Conservation (phyloP, 768 basidiomycete genomes). For the Xerocomellus amylosporus region DNA sequence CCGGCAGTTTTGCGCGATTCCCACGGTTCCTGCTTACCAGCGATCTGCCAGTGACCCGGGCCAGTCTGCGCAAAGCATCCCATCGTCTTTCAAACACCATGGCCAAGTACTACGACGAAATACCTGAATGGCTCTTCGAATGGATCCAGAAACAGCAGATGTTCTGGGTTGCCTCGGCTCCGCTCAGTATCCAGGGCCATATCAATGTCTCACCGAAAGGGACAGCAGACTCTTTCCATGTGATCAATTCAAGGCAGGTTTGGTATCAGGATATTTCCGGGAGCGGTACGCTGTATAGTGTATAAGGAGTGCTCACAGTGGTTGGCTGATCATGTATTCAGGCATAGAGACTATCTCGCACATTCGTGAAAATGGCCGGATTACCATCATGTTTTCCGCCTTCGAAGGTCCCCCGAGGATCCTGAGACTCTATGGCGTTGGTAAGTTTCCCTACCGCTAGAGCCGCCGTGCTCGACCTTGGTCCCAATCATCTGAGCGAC, state of each 20-base stretch:
- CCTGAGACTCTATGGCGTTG: constrained; percentile 53
- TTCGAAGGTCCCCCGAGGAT: constrained; percentile 62
- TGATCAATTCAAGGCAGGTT: constrained; percentile 49
- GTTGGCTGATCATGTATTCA: constrained; percentile 15
- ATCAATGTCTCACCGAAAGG: constrained; percentile 72
- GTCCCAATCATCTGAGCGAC: not conserved
- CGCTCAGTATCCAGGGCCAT: constrained; percentile 53
- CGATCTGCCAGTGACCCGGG: no score
- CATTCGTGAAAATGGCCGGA: constrained; percentile 59
- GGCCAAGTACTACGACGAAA: constrained; percentile 56
- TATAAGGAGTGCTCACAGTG: not conserved
- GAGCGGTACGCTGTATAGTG: constrained; percentile 45
- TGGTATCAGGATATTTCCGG: constrained; percentile 76
- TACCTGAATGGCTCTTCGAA: constrained; percentile 51
- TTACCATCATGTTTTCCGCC: constrained; percentile 58
- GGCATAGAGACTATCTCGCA: constrained; percentile 60
- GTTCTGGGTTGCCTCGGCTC: constrained; percentile 72
- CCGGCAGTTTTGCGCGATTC: no score
- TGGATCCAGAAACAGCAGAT: constrained; percentile 65
- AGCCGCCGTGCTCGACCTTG: not conserved
- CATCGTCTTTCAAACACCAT: constrained; percentile 30
- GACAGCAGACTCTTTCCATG: constrained; percentile 57
- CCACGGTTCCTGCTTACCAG: no score
- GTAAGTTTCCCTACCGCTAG: constrained; percentile 27
- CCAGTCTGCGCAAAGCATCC: not conserved